These are phyloP conservation scores for Zancudomyces culisetae DNA, from an alignment of 371 early-diverging fungal genomes.

Conservation along the genomic window DNA sequence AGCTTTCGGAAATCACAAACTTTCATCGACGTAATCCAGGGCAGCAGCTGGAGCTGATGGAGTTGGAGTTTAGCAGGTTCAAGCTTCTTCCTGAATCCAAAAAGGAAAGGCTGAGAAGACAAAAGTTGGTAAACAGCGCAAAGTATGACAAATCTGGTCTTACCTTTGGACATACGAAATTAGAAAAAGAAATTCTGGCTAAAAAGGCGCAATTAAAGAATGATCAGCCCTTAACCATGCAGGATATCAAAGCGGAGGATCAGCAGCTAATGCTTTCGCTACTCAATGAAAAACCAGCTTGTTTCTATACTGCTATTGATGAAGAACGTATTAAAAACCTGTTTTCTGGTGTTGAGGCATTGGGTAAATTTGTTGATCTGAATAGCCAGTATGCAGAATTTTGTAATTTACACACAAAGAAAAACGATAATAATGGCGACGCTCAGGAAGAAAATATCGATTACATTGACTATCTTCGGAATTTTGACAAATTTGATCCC, in stretches of 20 bases:
- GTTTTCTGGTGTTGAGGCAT: slow-evolving; percentile 82
- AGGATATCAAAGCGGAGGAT: background rate
- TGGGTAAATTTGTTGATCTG: slow-evolving; percentile 77
- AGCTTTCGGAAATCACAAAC: slow-evolving; percentile 63
- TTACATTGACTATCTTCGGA: background rate
- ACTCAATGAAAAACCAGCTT: background rate
- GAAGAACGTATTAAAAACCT: slow-evolving; percentile 47
- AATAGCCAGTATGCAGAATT: slow-evolving; percentile 52
- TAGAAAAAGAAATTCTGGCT: background rate
- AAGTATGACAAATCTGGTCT: slow-evolving; percentile 3
- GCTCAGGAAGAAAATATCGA: background rate
- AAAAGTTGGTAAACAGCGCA: slow-evolving; percentile 3
- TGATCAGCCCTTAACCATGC: background rate
- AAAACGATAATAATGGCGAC: background rate
- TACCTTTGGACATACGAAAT: background rate
- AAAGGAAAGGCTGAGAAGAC: slow-evolving; percentile 31
- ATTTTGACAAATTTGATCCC: background rate
- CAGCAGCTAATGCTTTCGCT: background rate
- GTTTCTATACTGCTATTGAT: slow-evolving; percentile 9
- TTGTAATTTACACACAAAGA: slow-evolving; percentile 68
- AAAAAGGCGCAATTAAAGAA: slow-evolving; percentile 4
- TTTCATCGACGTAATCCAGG: slow-evolving; percentile 69
- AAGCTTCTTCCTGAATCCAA: slow-evolving; percentile 29
- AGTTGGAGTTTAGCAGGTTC: slow-evolving; percentile 47
- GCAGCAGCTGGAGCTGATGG: slow-evolving; percentile 54